Conservation (phyloP, 208 protist genomes). For the Leishmania tarentolae region DNA sequence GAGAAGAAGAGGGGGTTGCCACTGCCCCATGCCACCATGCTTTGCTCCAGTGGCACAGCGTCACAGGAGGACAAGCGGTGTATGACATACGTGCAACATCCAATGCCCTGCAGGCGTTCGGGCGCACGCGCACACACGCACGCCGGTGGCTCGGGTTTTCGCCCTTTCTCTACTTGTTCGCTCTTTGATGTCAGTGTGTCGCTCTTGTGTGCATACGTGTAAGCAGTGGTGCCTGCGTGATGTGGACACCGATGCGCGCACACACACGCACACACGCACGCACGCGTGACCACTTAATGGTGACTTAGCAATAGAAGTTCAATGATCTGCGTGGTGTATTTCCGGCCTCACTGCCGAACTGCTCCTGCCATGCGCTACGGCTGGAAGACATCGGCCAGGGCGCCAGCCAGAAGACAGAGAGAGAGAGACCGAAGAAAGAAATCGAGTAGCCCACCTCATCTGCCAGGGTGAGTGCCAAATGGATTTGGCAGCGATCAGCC, state of each 20-base stretch:
- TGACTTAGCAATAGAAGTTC: background rate
- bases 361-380: background rate
- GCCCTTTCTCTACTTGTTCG: background rate
- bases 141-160: background rate
- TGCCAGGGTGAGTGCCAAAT: background rate
- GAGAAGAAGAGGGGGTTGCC: background rate
- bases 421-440: background rate
- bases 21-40: background rate
- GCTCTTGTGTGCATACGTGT: background rate
- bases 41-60: background rate
- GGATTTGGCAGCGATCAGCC: background rate
- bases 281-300: background rate
- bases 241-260: background rate
- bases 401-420: background rate
- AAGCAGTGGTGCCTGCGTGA: background rate
- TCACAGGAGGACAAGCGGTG: background rate
- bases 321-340: too few relatives aligned
- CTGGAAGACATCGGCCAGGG: background rate
- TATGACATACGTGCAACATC: slow-evolving; percentile 1
- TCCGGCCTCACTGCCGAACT: background rate
- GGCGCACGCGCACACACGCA: background rate
- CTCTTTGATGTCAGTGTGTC: background rate
- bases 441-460: background rate
- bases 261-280: background rate
- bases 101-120: background rate